Percentiles rank a stretch among this genome's conserved stretches.
Evolutionary conservation across 345 rosid genomes (phyloP).

Genomic region (Salix koriyanagi): DNA sequence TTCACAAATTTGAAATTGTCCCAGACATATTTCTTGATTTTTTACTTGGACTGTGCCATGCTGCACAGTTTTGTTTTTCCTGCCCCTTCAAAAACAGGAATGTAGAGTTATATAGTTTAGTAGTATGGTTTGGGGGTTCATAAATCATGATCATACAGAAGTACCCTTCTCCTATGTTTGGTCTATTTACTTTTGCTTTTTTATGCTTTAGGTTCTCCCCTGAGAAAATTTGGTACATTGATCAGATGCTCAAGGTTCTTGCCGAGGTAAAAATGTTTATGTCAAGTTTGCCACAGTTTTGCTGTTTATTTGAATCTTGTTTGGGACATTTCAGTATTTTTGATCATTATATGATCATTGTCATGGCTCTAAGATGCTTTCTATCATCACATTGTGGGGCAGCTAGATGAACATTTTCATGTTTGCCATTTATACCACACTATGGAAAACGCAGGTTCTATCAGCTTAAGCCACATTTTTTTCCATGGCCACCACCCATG

Average conservation of each 20-base stretch:
- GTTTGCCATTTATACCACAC: not conserved
- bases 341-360: not conserved
- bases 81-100: not conserved
- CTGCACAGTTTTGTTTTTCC: not conserved
- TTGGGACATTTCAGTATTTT: conserved; percentile 9
- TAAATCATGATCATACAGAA: not conserved
- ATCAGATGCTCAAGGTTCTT: conserved; percentile 99
- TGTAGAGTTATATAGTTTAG: not conserved
- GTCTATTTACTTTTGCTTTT: conserved; percentile 14
- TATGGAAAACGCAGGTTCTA: not conserved
- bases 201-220: conserved; percentile 77
- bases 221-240: conserved; percentile 94
- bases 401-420: not conserved
- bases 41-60: not conserved
- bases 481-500: not conserved
- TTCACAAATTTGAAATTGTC: not conserved
- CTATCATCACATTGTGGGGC: not conserved
- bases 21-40: not conserved
- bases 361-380: not conserved
- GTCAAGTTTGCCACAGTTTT: not conserved
- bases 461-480: not conserved
- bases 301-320: conserved; percentile 4
- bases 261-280: conserved; percentile 61
- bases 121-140: not conserved
- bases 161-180: not conserved